A percentile compares a stretch with the other conserved stretches of the same genome.
Conservation (phyloP, 2,329 filamentous ascomycete species). For the Elsinoe batatas region DNA sequence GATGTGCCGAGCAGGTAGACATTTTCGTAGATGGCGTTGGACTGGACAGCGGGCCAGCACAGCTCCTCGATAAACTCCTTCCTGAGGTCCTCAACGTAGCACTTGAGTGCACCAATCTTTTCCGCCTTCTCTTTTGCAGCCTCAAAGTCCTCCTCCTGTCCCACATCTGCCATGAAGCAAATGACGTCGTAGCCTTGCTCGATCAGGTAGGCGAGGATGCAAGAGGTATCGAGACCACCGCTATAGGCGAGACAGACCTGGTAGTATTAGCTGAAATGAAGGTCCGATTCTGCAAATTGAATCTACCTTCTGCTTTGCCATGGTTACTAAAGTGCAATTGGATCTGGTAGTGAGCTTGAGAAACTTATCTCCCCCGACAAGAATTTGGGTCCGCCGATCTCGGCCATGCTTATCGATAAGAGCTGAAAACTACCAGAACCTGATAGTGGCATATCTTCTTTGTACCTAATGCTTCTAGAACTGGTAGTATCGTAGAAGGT, state of each 20-base stretch:
- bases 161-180: slow-evolving; percentile 60
- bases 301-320: slow-evolving; percentile 17
- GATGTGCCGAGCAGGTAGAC: slow-evolving; percentile 47
- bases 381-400: background rate
- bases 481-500: too few species aligned
- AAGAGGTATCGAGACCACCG: slow-evolving; percentile 51
- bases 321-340: slow-evolving; percentile 7
- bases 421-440: background rate
- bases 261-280: background rate
- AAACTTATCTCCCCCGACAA: slow-evolving; percentile 5
- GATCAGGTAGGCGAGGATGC: slow-evolving; percentile 40
- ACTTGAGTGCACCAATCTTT: slow-evolving; percentile 57
- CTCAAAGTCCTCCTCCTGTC: slow-evolving; percentile 56
- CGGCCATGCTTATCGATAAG: background rate
- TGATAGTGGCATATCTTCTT: background rate
- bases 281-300: background rate
- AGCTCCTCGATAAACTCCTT: slow-evolving; percentile 69
- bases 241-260: slow-evolving; percentile 41
- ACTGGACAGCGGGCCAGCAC: slow-evolving; percentile 70
- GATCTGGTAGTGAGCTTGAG: background rate
- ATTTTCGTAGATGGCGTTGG: slow-evolving; percentile 35
- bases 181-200: slow-evolving; percentile 53
- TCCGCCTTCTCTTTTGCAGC: slow-evolving; percentile 63
- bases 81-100: slow-evolving; percentile 54
- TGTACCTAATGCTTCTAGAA: too few species aligned